Percentiles rank a stretch among this genome's conserved stretches.
phyloP scores from a whole-genome alignment of 2,329 filamentous ascomycete species.

The Zymoseptoria brevis region DNA sequence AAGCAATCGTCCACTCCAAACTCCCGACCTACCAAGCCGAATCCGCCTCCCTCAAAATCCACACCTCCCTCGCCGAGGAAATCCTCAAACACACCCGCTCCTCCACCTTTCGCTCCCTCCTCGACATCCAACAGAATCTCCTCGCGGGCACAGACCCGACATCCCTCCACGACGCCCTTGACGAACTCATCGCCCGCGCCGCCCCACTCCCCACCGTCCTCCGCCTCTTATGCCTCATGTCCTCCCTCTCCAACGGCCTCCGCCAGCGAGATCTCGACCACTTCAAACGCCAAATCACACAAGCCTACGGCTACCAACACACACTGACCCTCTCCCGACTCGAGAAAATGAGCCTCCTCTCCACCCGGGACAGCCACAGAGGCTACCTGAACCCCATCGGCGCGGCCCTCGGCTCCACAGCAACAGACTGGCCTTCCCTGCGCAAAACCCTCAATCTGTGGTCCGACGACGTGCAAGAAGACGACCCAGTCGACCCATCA shows the following conservation, averaged over 20 bases:
- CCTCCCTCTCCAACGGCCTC: conserved; percentile 79
- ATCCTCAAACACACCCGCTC: conserved; percentile 88
- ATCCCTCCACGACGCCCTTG: conserved; percentile 81
- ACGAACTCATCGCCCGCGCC: conserved; percentile 87
- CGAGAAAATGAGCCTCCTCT: conserved; percentile 81
- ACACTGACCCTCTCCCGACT: conserved; percentile 79
- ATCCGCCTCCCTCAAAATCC: conserved; percentile 83
- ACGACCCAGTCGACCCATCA: conserved; percentile 88
- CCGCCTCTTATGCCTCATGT: conserved; percentile 82
- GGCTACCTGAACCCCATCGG: conserved; percentile 74
- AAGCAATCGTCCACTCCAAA: conserved; percentile 81
- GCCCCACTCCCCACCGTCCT: conserved; percentile 74
- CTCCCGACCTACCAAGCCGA: conserved; percentile 88
- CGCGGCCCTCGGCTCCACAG: conserved; percentile 45
- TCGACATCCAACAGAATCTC: conserved; percentile 94
- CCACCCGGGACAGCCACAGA: conserved; percentile 63
- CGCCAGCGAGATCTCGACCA: conserved; percentile 81
- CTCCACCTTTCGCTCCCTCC: conserved; percentile 75
- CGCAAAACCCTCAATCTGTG: conserved; percentile 82
- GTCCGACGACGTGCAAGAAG: conserved; percentile 92
- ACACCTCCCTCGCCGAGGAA: conserved; percentile 87
- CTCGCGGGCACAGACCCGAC: conserved; percentile 83
- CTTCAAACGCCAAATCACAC: conserved; percentile 79
- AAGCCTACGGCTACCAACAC: conserved; percentile 93
- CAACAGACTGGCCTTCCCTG: conserved; percentile 74